A percentile compares a stretch with the other conserved stretches of the same genome.
phyloP scores from a whole-genome alignment of 768 basidiomycete species.

The Leccinum rimulosum region DNA sequence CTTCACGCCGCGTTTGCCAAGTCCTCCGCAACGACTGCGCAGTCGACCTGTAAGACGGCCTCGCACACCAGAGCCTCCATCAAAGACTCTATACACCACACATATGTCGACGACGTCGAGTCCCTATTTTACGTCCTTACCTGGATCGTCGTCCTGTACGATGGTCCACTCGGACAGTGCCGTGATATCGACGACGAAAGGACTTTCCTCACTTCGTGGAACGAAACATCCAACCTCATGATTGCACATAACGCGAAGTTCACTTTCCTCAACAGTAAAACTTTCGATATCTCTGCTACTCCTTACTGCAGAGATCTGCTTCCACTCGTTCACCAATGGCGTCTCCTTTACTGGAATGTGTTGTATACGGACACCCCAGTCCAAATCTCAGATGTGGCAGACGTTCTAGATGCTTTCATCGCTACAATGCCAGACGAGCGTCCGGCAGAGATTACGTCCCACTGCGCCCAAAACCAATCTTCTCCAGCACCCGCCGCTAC shows the following conservation, averaged over 20 bases:
- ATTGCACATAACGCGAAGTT: not conserved
- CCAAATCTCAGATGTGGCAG: not conserved
- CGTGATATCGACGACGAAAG: not conserved
- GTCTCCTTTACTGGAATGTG: not conserved
- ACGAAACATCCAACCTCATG: not conserved
- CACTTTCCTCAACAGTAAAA: not conserved
- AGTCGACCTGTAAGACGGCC: not conserved
- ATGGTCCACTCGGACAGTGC: not conserved
- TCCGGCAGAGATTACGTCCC: not conserved
- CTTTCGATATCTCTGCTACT: not conserved
- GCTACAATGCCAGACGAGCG: not conserved
- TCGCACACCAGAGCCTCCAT: not conserved
- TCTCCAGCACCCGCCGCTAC: too few relatives aligned
- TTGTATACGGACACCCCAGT: not conserved
- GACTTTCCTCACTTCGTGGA: not conserved
- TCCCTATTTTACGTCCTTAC: not conserved
- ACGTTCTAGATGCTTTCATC: not conserved
- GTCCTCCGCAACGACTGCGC: not conserved
- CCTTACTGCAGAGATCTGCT: not conserved
- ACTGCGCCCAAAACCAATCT: too few relatives aligned
- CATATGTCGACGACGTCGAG: not conserved
- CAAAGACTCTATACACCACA: not conserved
- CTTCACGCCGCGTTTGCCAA: not conserved
- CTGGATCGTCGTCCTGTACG: not conserved
- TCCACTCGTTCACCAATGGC: not conserved